Evolutionary conservation across 768 basidiomycete species (phyloP), one percentile per base, ranked within the genome.

Genomic region (Hemileccinum rubropunctum): DNA sequence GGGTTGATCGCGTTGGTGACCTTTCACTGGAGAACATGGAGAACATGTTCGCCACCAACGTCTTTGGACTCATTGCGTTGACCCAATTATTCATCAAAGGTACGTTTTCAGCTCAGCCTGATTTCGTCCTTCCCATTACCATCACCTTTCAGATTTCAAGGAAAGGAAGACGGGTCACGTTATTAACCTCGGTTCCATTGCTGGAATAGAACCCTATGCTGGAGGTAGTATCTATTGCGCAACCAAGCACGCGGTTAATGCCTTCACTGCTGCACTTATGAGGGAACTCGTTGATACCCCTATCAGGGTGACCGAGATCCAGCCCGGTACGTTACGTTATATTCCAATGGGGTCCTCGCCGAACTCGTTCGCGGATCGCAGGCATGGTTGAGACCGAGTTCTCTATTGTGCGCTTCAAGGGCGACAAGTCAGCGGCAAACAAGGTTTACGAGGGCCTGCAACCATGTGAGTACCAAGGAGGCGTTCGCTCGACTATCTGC

Each of bases 151-250:
- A 90, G 89, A 87, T 51, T 91, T 93, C 75, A 91, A 87, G 65
- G 76, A 72, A 47, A 84, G 78, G 64, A 81, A 86, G 60, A 72
- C 81, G 4, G 91, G 92, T 0, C 93, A 95, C 72, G 75, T 99
- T 58, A 98, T 99, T 73, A 95, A 97, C 69, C 74, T 99, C 43
- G 95, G 97, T 8, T 95, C 93, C 11, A 81, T 99, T 50, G 95
- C 97, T 12, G 94, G 89, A 42, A 73, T 78, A 9, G 93, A 94
- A 61, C 67, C 95, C 5, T 98, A 98, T 62, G 82, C 84, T 12
- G 95, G 94, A 26, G 97, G 95, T 8, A 79, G 86, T 54, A 88
- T 98, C 58, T 98, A 97, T 70, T 91, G 86, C 53, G 95, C 95
- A 5, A 95, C 94, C 13, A 93, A 93, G 61, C 78, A 82, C 57